Percentiles rank a stretch among this genome's conserved stretches.
phyloP scores from a whole-genome alignment of 306 rosid genomes.

The Canavalia gladiata region DNA sequence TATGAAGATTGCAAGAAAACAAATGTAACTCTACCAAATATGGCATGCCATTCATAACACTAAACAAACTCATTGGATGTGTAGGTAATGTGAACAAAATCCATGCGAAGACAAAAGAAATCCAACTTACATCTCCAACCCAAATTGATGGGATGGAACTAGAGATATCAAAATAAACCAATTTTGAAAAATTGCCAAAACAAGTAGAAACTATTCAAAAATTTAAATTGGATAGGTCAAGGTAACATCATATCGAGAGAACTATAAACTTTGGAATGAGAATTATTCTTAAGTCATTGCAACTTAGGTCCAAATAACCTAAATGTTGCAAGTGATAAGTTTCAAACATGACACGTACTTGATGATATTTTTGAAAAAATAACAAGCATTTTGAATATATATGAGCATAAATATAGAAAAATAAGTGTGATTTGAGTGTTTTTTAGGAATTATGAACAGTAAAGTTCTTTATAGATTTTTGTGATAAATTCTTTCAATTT shows the following conservation, averaged over 20 bases:
- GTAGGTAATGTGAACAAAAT: neutral
- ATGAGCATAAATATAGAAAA: no score
- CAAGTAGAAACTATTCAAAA: constrained; percentile 13
- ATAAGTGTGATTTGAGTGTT: no score
- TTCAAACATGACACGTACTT: no score
- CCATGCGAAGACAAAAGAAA: neutral
- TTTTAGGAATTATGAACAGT: no score
- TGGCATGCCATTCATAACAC: neutral
- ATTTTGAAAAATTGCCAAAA: constrained; percentile 34
- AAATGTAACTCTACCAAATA: neutral
- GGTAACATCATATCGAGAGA: constrained; percentile 13
- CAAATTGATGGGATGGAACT: neutral
- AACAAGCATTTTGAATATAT: no score
- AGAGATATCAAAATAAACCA: constrained; percentile 12
- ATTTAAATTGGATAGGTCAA: neutral
- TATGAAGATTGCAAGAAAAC: neutral
- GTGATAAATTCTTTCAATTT: no score
- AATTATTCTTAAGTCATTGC: neutral
- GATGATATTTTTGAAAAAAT: no score
- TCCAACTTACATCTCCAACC: constrained; percentile 17
- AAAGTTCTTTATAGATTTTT: no score
- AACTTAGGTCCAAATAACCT: constrained; percentile 1
- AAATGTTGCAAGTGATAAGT: neutral
- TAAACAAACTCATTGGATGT: constrained; percentile 10
- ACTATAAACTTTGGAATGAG: neutral